Base-by-base conservation (phyloP, 2,329 filamentous ascomycete genomes). In the Ciborinia camelliae region DNA sequence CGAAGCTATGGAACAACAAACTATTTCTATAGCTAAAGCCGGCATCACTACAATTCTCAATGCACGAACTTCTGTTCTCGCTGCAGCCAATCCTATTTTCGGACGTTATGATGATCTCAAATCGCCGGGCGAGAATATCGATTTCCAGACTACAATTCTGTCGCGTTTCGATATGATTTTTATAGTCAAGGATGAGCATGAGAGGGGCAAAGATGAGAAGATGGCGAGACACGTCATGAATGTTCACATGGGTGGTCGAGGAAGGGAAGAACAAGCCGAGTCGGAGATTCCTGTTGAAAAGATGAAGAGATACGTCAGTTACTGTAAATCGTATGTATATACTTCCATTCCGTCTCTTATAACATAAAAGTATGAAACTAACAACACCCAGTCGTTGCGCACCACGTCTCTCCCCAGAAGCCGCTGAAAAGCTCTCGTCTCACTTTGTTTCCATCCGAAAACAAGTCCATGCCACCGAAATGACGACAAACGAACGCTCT, bases 151-250 rank as follows among this genome's bases (percentile, higher is more conserved):
- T 0, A 99, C 95, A 4, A 98, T 99, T 73, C 76, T 99, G 70
- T 98, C 94, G 2, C 91, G 95, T 84, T 99, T 99, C 76, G 95
- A 99, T 77, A 97, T 99, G 91, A 98, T 99, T 70, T 99, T 98
- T 81, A 97, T 99, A 70, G 94, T 99, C 68, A 91, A 91, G 71
- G 95, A 99, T 76, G 92, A 96, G 68, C 95, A 99, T 76, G 91
- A 94, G 68, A 86, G 91, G 52, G 89, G 86, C 65, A 91, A 94
- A 73, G 95, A 99, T 75, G 92, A 97, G 80, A 88, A 84, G 4
- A 98, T 99, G 73, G 95, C 95, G 15, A 94, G 89, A 75, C 95
- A 99, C 84, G 94, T 99, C 74, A 97, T 99, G 88, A 88, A 90
- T 53, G 93, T 99, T 69, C 94, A 98, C 73, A 98, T 97, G 91